Evolutionary conservation across 768 basidiomycete species (phyloP), one percentile per base, ranked within the genome.

Genomic region (Panaeolus papilionaceus): DNA sequence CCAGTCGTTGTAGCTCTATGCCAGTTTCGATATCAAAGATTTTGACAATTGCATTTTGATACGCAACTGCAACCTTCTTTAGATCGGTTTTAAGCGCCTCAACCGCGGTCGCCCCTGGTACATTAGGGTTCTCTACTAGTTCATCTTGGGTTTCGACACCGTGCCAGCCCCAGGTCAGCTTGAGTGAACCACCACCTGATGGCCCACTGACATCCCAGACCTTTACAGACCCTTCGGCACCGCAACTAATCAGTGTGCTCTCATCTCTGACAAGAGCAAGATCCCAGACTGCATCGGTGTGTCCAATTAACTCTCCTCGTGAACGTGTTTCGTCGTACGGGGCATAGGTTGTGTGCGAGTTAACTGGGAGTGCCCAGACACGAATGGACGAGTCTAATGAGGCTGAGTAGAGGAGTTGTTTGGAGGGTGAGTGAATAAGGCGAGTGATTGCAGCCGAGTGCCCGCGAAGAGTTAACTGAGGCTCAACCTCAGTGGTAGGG

Each of bases 261-360:
- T 94, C 92, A 69, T 93, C 92, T 65, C 93, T 86, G 33, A 95
- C 87, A 23, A 97, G 86, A 10, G 93, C 91, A 63, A 99, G 82
- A 75, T 96, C 98, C 98, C 98, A 99, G 28, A 98, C 92, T 5
- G 95, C 95, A 75, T 99, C 96, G 4, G 95, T 94, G 76, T 98
- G 95, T 3, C 96, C 95, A 38, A 96, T 89, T 37, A 99, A 85
- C 70, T 92, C 90, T 39, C 92, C 92, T 42, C 92, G 86, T 37
- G 89, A 85, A 4, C 91, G 85, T 0, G 89, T 89, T 62, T 92
- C 86, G 72, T 99, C 96, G 76, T 93, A 95, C 0, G 95, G 91
- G 1, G 93, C 92, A 78, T 98, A 99, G 16, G 96, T 94, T 64
- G 94, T 93, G 78, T 95, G 92, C 40, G 88, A 84, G 3, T 86